These are phyloP conservation scores for Botrytis paeoniae DNA, from an alignment of 2,329 filamentous ascomycete species.

Conservation along the genomic window DNA sequence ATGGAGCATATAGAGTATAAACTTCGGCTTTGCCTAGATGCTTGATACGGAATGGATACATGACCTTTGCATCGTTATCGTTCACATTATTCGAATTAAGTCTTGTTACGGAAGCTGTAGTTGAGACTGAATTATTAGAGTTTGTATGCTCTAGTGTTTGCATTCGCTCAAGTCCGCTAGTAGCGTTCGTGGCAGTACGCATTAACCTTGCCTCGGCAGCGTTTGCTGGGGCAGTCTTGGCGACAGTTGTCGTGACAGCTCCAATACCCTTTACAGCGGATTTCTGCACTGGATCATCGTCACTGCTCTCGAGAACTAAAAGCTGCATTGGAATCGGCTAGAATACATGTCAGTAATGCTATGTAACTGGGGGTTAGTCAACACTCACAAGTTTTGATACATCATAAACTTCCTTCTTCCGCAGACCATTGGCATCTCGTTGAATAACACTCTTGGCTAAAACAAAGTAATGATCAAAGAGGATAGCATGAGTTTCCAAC, in stretches of 20 bases:
- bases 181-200: conserved; percentile 36
- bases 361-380: background rate
- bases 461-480: conserved; percentile 97
- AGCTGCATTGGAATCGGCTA: conserved; percentile 96
- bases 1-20: conserved; percentile 85
- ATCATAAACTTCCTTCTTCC: conserved; percentile 80
- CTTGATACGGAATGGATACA: conserved; percentile 95
- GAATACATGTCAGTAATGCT: conserved; percentile 47
- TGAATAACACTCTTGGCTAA: conserved; percentile 74
- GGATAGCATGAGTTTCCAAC: conserved; percentile 87
- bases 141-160: conserved; percentile 64
- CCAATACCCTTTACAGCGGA: conserved; percentile 55
- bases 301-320: conserved; percentile 84
- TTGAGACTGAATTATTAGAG: conserved; percentile 64
- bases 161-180: conserved; percentile 38
- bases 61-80: conserved; percentile 46
- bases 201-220: conserved; percentile 54
- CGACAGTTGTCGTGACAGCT: conserved; percentile 59
- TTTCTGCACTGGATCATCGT: conserved; percentile 87
- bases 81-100: conserved; percentile 45
- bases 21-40: conserved; percentile 85
- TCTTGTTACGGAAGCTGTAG: conserved; percentile 45
- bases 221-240: conserved; percentile 59
- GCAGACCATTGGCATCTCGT: conserved; percentile 65
- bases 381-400: conserved; percentile 77